Evolutionary conservation across 106 monocot genomes (phyloP), one percentile per base, ranked within the genome.

Genomic region (Dendrobium officinale): DNA sequence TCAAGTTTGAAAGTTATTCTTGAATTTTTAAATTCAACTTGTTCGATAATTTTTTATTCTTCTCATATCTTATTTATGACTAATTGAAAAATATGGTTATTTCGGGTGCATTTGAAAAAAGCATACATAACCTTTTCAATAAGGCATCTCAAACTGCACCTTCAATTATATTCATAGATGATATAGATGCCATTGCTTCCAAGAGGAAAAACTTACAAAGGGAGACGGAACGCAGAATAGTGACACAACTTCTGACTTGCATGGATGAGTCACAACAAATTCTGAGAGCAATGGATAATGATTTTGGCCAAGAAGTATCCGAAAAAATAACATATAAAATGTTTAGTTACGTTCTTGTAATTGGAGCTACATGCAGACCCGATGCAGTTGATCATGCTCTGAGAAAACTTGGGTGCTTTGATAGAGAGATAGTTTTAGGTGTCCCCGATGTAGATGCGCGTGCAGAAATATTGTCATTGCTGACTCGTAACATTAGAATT

Each of bases 171-270:
- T 95, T 99, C 66, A 99, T 99, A 54, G 98, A 99, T 79, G 95
- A 99, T 82, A 95, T 99, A 55, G 98, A 99, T 85, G 95, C 93
- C 41, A 99, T 99, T 82, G 98, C 93, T 80, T 95, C 98, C 42
- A 95, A 99, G 86, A 85, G 95, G 74, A 95, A 95, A 51, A 93
- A 91, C 81, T 43, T 90, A 47, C 95, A 93, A 45, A 88, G 91
- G 79, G 92, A 99, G 82, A 95, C 95, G 98, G 98, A 99, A 75
- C 87, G 90, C 2, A 73, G 98, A 47, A 99, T 99, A 84, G 98
- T 95, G 7, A 99, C 92, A 49, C 98, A 99, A 59, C 82, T 99
- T 55, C 93, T 99, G 91, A 99, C 91, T 42, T 99, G 98, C 83
- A 95, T 99, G 95, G 95, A 99, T 85, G 92, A 99, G 80, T 95